phyloP scores from a whole-genome alignment of 2,329 filamentous ascomycete species.

The Thielaviopsis punctulata region DNA sequence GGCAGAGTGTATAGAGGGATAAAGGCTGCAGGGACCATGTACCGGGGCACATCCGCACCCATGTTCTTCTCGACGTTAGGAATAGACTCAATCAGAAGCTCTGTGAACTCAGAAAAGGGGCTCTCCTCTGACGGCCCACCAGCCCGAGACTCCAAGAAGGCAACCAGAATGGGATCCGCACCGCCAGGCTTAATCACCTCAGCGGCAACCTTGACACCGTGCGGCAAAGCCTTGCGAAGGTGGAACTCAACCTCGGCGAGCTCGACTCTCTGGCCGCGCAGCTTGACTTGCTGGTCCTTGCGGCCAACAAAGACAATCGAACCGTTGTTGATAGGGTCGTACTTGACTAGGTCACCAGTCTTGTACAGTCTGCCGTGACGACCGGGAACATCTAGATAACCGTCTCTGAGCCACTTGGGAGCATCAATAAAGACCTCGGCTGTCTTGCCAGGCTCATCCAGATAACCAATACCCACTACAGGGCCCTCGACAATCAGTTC shows the following conservation, averaged over 20 bases:
- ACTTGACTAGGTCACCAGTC: constrained; percentile 41
- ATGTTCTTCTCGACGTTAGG: constrained; percentile 19
- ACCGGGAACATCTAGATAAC: constrained; percentile 21
- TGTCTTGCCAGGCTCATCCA: constrained; percentile 40
- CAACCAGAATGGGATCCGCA: constrained; percentile 28
- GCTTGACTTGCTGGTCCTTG: constrained; percentile 51
- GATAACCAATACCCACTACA: constrained; percentile 44
- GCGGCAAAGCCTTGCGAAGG: constrained; percentile 27
- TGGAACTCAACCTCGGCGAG: constrained; percentile 36
- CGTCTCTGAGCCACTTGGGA: constrained; percentile 32
- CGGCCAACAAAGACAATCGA: constrained; percentile 41
- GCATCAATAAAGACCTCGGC: constrained; percentile 38
- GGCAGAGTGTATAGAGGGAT: constrained; percentile 30
- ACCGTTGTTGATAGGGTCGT: constrained; percentile 34
- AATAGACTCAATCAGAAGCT: constrained; percentile 19
- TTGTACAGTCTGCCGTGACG: constrained; percentile 34
- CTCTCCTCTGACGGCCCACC: constrained; percentile 15
- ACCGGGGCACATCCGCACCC: constrained; percentile 22
- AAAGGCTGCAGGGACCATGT: constrained; percentile 32
- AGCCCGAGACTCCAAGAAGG: constrained; percentile 23
- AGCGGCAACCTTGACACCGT: constrained; percentile 26
- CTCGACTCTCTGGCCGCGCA: constrained; percentile 48
- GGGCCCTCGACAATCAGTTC: constrained; percentile 40
- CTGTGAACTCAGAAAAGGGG: constrained; percentile 18
- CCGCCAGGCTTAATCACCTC: constrained; percentile 32